Conservation (phyloP, 257 asterid genomes). For the Fraxinus cuspidata region DNA sequence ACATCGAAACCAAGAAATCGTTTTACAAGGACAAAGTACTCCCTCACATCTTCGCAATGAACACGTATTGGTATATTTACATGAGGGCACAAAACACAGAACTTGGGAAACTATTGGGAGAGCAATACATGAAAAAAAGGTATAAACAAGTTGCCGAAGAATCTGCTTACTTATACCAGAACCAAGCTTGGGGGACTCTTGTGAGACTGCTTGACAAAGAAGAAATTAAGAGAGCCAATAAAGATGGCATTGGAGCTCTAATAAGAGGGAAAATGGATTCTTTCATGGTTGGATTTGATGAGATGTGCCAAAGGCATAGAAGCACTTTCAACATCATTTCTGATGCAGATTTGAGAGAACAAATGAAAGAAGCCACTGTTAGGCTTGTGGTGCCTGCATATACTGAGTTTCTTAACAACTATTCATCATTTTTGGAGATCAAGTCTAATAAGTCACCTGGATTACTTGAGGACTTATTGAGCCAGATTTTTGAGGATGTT, state of each 20-base stretch:
- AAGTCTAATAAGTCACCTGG: slow-evolving; percentile 42
- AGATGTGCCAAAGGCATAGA: slow-evolving; percentile 48
- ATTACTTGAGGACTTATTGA: slow-evolving; percentile 43
- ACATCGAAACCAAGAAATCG: slow-evolving; percentile 51
- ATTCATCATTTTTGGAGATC: slow-evolving; percentile 36
- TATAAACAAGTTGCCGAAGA: slow-evolving; percentile 69
- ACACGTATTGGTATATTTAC: slow-evolving; percentile 78
- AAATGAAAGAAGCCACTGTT: slow-evolving; percentile 62
- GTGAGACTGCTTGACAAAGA: slow-evolving; percentile 50
- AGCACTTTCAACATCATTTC: slow-evolving; percentile 55
- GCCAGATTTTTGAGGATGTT: slow-evolving; percentile 48
- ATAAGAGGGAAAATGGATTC: slow-evolving; percentile 56
- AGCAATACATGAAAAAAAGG: slow-evolving; percentile 56
- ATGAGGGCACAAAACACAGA: slow-evolving; percentile 64
- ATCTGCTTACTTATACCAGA: slow-evolving; percentile 71
- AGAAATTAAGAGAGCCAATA: slow-evolving; percentile 33
- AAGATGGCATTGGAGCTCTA: slow-evolving; percentile 30
- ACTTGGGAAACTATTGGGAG: slow-evolving; percentile 66
- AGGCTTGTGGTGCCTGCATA: slow-evolving; percentile 57
- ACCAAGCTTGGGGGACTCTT: slow-evolving; percentile 70
- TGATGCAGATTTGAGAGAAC: slow-evolving; percentile 77
- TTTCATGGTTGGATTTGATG: slow-evolving; percentile 54
- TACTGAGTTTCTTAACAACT: slow-evolving; percentile 42
- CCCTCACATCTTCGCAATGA: slow-evolving; percentile 60
- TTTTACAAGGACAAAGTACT: slow-evolving; percentile 57